These are phyloP conservation scores for Clarkia xantiana DNA, from an alignment of 345 rosid genomes.

Conservation along the genomic window DNA sequence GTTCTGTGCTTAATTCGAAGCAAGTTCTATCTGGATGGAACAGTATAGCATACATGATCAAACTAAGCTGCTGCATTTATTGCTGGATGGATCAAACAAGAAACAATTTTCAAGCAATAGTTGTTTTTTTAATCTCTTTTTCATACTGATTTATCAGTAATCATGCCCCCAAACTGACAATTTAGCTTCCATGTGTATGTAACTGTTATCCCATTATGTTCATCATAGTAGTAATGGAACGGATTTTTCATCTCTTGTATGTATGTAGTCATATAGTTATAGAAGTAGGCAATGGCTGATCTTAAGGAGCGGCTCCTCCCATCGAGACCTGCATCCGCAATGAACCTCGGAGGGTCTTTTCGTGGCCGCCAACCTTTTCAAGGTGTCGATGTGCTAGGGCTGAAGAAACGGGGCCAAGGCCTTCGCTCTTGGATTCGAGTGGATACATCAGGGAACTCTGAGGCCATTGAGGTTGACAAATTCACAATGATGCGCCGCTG, in stretches of 20 bases:
- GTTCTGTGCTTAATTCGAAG: too few species aligned
- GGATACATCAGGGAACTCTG: conserved; percentile 68
- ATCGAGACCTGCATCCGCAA: conserved; percentile 72
- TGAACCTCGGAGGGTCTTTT: conserved; percentile 57
- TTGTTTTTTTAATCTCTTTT: too few species aligned
- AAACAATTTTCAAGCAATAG: too few species aligned
- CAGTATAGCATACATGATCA: too few species aligned
- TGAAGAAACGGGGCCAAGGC: conserved; percentile 86
- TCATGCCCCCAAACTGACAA: too few species aligned
- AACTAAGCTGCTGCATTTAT: too few species aligned
- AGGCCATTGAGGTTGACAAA: conserved; percentile 91
- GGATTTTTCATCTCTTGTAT: too few species aligned
- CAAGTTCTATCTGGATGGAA: background rate
- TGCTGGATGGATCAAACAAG: too few species aligned
- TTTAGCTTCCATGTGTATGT: too few species aligned
- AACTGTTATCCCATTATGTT: too few species aligned
- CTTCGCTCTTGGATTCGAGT: conserved; percentile 95
- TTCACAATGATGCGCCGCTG: conserved; percentile 95
- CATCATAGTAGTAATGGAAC: too few species aligned
- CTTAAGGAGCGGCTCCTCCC: conserved; percentile 79
- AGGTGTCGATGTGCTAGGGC: conserved; percentile 59
- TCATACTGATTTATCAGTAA: too few species aligned
- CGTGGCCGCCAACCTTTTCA: conserved; percentile 70
- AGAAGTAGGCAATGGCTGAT: conserved; percentile 45
- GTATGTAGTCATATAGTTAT: conserved; percentile 1